Evolutionary conservation across 2,329 filamentous ascomycete genomes (phyloP).

Genomic region (Seiridium unicorne): DNA sequence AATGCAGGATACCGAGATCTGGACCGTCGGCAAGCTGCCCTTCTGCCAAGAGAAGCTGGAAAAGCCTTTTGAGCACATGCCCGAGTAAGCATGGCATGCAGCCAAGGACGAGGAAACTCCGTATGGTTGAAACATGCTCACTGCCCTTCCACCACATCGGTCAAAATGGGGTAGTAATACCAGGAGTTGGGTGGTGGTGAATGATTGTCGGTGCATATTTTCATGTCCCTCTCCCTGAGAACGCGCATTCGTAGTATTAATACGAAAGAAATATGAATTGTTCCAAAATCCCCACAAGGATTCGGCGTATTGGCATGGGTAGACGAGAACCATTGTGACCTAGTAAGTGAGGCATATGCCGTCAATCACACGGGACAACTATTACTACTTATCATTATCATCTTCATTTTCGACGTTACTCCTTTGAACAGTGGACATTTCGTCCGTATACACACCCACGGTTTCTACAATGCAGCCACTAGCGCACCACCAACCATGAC

Average conservation of each 20-base stretch:
- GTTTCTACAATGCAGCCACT: slow-evolving; percentile 23
- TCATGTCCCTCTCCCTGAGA: too few species aligned
- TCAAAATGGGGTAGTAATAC: not conserved
- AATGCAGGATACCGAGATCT: slow-evolving; percentile 63
- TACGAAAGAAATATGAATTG: too few species aligned
- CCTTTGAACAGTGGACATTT: not conserved
- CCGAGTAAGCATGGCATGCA: slow-evolving; percentile 38
- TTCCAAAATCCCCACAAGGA: too few species aligned
- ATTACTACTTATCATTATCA: not conserved
- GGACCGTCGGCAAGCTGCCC: slow-evolving; percentile 66
- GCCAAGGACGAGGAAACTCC: not conserved
- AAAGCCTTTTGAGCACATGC: slow-evolving; percentile 64
- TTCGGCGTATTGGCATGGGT: too few species aligned
- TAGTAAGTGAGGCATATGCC: too few species aligned
- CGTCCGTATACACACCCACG: not conserved
- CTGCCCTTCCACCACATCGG: not conserved
- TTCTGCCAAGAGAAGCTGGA: slow-evolving; percentile 67
- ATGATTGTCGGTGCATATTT: too few species aligned
- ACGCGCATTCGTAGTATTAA: too few species aligned
- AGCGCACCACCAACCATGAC: slow-evolving; percentile 26
- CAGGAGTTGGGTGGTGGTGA: too few species aligned
- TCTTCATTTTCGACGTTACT: not conserved
- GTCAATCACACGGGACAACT: too few species aligned
- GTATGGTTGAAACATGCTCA: not conserved
- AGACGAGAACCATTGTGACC: too few species aligned